Base-by-base conservation (phyloP, 2,329 filamentous ascomycete genomes). In the Alternaria hordeiaustralica region DNA sequence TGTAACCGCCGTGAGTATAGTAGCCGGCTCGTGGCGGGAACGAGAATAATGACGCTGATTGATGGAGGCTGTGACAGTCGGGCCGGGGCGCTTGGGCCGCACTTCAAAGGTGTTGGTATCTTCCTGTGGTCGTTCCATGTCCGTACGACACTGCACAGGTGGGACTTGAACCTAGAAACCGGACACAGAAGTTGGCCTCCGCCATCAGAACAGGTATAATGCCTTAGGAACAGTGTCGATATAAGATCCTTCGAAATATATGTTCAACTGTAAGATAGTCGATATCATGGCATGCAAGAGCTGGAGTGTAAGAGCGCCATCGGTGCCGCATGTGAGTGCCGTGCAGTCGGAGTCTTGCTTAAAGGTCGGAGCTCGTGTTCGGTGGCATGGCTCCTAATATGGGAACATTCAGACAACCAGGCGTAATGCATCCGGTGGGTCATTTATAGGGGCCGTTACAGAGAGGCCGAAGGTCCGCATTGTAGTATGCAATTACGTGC, bases 61-160 rank as follows among this genome's bases (percentile, higher is more conserved):
- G 64, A 60, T 41, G 45, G 56, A 58, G 55, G 62, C 36, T 55
- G 59, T 53, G 33, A 36, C 58, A 47, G 63, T 63, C 55, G 64
- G 63, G 61, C 60, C 65, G 63, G 66, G 69, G 60, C 70, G 71
- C 62, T 65, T 71, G 57, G 53, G 26, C 46, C 61, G 67, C 51
- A 58, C 43, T 44, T 68, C 64, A 53, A 64, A 63, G 61, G 60
- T 45, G 46, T 49, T 67, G 13, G 72, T 66, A 53, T 75, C 70
- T 64, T 76, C 75, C 75, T 75, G 75, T 71, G 71, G 71, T 63
- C 76, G 67, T 70, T 78, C 78, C 61, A 68, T 72, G 64, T 61
- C 63, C 26, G 68, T 68, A 58, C 68, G 63, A 66, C 70, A 71
- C 59, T 75, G 73, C 75, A 79, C 77, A 61, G 68, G 69, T 75